These are phyloP conservation scores for Emydomyces testavorans DNA, from an alignment of 2,329 filamentous ascomycete genomes.

Conservation along the genomic window DNA sequence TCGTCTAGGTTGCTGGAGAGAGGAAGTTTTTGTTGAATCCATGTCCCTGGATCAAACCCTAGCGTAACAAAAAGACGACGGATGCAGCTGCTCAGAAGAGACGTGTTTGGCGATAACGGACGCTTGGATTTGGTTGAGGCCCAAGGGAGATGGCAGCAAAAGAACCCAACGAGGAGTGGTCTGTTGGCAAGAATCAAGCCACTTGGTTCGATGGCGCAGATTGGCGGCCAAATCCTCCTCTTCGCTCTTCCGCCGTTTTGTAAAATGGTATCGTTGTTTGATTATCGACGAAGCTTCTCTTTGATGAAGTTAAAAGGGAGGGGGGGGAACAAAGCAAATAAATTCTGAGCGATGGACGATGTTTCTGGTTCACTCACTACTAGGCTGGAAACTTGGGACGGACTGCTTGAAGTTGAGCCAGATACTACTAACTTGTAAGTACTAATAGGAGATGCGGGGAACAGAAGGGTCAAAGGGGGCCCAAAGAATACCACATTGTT, in stretches of 20 bases:
- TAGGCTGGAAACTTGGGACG: slow-evolving; percentile 9
- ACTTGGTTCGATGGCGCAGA: not conserved
- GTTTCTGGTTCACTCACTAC: slow-evolving; percentile 9
- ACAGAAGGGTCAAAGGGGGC: slow-evolving; percentile 4
- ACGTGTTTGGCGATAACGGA: slow-evolving; percentile 4
- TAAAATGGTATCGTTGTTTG: not conserved
- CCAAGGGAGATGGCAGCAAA: slow-evolving; percentile 6
- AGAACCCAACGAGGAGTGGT: slow-evolving; percentile 4
- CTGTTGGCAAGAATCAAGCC: slow-evolving; percentile 6
- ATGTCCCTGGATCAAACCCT: slow-evolving; percentile 10
- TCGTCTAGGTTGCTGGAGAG: slow-evolving; percentile 18
- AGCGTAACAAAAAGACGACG: slow-evolving; percentile 7
- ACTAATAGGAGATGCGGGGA: slow-evolving; percentile 10
- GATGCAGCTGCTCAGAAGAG: slow-evolving; percentile 7
- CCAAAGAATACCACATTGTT: slow-evolving; percentile 7
- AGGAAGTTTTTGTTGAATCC: slow-evolving; percentile 14
- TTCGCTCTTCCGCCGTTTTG: not conserved
- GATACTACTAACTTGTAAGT: slow-evolving; percentile 11
- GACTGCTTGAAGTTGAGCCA: slow-evolving; percentile 10
- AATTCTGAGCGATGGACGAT: slow-evolving; percentile 3
- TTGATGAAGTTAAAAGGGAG: slow-evolving; percentile 5
- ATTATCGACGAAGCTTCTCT: not conserved
- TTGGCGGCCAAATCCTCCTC: slow-evolving; percentile 3
- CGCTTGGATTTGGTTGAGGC: not conserved
- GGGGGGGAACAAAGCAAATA: slow-evolving; percentile 11